Percentiles rank a stretch among this genome's conserved stretches.
phyloP scores from a whole-genome alignment of 2,329 filamentous ascomycete species.

The Diaporthe vexans region DNA sequence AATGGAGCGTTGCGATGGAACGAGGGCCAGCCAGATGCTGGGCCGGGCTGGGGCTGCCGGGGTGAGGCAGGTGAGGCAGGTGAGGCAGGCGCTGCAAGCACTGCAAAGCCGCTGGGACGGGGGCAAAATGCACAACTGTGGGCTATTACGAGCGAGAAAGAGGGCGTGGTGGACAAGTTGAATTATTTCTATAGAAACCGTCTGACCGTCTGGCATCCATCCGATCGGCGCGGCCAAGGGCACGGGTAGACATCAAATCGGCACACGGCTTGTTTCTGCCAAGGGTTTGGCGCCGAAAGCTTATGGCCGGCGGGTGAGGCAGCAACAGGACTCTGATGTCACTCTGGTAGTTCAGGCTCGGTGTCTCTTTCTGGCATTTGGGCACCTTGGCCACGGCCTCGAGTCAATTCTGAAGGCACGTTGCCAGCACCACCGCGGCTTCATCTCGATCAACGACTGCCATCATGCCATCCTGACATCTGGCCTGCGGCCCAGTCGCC shows the following conservation, averaged over 20 bases:
- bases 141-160: not conserved
- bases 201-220: not conserved
- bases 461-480: too few relatives aligned
- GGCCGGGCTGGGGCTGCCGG: not conserved
- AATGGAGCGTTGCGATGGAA: slow-evolving; percentile 7
- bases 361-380: slow-evolving; percentile 16
- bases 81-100: too few relatives aligned
- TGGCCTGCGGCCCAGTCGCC: not conserved
- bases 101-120: not conserved
- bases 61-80: too few relatives aligned
- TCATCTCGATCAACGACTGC: not conserved
- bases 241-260: too few relatives aligned
- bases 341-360: slow-evolving; percentile 4
- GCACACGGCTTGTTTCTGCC: too few relatives aligned
- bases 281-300: slow-evolving; percentile 4
- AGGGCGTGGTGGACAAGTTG: too few relatives aligned
- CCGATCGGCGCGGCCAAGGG: too few relatives aligned
- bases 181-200: too few relatives aligned
- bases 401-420: not conserved
- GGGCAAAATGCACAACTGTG: slow-evolving; percentile 10
- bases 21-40: slow-evolving; percentile 16
- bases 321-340: slow-evolving; percentile 23
- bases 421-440: not conserved
- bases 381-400: not conserved
- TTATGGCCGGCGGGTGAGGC: slow-evolving; percentile 21